Percentiles rank a stretch among this genome's conserved stretches.
phyloP scores from a whole-genome alignment of 768 basidiomycete genomes.

The Panaeolus cyanescens region DNA sequence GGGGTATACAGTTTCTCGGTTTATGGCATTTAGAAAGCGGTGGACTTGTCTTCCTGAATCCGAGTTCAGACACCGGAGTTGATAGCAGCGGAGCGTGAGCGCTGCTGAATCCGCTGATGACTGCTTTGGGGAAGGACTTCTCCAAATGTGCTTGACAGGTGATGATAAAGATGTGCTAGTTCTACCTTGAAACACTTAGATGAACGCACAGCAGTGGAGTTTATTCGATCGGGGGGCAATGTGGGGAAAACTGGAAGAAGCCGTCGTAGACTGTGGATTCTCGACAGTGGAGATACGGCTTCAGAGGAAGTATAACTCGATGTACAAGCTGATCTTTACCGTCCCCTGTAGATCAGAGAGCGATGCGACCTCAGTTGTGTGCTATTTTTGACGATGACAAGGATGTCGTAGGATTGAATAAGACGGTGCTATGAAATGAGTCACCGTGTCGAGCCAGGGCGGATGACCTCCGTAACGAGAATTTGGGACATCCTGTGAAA shows the following conservation, averaged over 20 bases:
- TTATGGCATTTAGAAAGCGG: neutral
- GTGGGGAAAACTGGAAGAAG: neutral
- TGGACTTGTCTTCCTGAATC: neutral
- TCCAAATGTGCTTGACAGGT: neutral
- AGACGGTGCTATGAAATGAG: neutral
- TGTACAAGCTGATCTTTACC: neutral
- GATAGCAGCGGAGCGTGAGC: neutral
- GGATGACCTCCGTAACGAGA: too few species aligned
- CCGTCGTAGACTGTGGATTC: neutral
- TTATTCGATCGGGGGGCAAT: neutral
- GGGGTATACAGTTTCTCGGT: neutral
- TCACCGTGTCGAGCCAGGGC: too few species aligned
- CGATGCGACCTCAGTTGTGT: neutral
- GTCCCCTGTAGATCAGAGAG: neutral
- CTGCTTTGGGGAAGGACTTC: neutral
- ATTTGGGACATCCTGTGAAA: too few species aligned
- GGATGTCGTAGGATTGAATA: neutral
- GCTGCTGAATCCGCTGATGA: neutral
- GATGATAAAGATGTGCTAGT: neutral
- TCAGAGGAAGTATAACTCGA: too few species aligned
- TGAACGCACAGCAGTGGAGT: conserved; percentile 1
- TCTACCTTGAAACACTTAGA: neutral
- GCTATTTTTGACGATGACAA: neutral
- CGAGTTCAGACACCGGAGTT: neutral
- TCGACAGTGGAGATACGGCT: neutral